A percentile compares a stretch with the other conserved stretches of the same genome.
phyloP scores from a whole-genome alignment of 2,329 filamentous ascomycete species.

The Colletotrichum tropicale region DNA sequence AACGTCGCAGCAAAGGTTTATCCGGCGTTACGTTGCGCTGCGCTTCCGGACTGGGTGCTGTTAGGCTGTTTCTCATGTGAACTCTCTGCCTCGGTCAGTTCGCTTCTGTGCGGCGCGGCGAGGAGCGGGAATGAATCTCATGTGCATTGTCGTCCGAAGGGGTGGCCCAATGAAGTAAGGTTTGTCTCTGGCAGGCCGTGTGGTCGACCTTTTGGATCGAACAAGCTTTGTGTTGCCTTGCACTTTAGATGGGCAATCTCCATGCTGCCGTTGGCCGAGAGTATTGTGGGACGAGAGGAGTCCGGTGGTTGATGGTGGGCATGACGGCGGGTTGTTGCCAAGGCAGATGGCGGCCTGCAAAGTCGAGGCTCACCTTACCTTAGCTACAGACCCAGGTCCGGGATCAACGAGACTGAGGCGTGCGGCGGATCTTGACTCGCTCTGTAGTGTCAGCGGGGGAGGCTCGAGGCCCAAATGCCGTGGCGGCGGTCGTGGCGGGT shows the following conservation, averaged over 20 bases:
- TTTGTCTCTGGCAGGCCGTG: neutral
- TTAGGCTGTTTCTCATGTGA: constrained; percentile 3
- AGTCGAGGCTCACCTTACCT: neutral
- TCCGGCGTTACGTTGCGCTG: neutral
- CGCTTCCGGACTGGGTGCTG: neutral
- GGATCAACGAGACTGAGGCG: neutral
- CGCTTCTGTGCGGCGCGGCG: neutral
- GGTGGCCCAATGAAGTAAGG: neutral
- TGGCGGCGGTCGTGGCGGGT: neutral
- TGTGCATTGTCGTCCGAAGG: neutral
- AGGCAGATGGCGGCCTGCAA: neutral
- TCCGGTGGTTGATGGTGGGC: neutral
- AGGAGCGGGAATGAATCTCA: neutral
- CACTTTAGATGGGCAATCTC: neutral
- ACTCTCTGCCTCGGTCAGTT: neutral
- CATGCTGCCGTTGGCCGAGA: neutral
- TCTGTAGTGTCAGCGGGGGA: neutral
- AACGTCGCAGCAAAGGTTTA: neutral
- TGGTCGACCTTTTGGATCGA: neutral
- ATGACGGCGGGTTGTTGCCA: neutral
- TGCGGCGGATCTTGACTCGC: constrained; percentile 2
- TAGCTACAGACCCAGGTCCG: neutral
- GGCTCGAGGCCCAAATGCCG: neutral
- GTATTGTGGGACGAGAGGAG: neutral
- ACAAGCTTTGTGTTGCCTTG: neutral